phyloP scores from a whole-genome alignment of 768 basidiomycete genomes.

The Termitomyces sp. region DNA sequence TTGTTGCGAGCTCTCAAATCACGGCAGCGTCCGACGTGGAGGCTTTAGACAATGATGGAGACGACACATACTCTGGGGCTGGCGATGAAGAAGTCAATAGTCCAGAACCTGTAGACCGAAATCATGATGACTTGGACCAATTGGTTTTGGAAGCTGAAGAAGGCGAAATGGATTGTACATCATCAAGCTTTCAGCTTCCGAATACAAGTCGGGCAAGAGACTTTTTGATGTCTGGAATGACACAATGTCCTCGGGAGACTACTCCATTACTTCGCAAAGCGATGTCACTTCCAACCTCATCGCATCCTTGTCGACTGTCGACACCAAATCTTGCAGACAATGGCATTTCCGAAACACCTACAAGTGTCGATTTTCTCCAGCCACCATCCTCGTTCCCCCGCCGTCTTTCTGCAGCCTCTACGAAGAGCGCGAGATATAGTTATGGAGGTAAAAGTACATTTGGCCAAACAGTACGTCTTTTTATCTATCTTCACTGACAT shows the following conservation, averaged over 20 bases:
- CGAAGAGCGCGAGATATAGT: conserved; percentile 22
- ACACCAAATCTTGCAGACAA: neutral
- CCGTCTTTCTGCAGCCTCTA: conserved; percentile 28
- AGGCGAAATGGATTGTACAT: neutral
- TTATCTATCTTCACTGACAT: neutral
- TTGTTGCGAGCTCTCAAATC: conserved; percentile 54
- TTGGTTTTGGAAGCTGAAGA: conserved; percentile 20
- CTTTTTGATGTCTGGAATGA: neutral
- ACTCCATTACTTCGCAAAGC: conserved; percentile 32
- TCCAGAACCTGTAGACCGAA: conserved; percentile 8
- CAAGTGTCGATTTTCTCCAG: neutral
- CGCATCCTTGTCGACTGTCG: conserved; percentile 11
- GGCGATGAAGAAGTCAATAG: conserved; percentile 16
- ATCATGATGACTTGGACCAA: conserved; percentile 14
- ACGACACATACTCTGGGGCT: conserved; percentile 15
- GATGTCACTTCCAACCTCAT: conserved; percentile 21
- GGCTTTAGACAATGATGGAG: conserved; percentile 35
- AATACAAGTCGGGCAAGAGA: neutral
- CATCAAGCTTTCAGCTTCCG: neutral
- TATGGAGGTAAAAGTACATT: conserved; percentile 62
- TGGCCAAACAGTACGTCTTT: conserved; percentile 56
- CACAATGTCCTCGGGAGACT: conserved; percentile 15
- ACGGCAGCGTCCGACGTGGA: conserved; percentile 39
- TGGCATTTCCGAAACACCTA: neutral
- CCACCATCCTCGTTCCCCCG: conserved; percentile 11